phyloP scores from a whole-genome alignment of 306 rosid species.

The Fagus crenata region DNA sequence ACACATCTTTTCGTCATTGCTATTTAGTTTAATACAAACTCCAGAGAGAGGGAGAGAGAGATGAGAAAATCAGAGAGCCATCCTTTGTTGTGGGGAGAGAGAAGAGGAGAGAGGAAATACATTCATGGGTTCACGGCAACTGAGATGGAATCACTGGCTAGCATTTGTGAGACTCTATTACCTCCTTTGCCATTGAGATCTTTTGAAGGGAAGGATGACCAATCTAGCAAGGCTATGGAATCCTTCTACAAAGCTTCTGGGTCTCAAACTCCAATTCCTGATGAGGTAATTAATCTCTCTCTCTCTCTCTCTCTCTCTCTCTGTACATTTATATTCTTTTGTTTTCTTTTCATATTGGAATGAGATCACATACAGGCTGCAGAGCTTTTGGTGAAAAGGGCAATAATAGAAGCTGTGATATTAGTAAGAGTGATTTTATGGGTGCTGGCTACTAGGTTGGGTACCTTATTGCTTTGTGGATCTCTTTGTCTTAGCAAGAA shows the following conservation, averaged over 20 bases:
- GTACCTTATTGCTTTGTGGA: conserved; percentile 71
- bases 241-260: conserved; percentile 57
- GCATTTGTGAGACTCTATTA: conserved; percentile 63
- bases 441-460: conserved; percentile 56
- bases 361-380: conserved; percentile 42
- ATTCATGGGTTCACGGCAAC: conserved; percentile 49
- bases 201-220: conserved; percentile 18
- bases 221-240: conserved; percentile 22
- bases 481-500: conserved; percentile 40
- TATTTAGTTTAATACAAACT: too few species aligned
- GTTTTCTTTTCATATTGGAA: background rate
- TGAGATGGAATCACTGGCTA: conserved; percentile 60
- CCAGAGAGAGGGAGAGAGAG: conserved; percentile 31
- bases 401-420: conserved; percentile 49
- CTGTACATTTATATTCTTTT: background rate
- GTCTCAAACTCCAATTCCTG: conserved; percentile 54
- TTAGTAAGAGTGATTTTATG: conserved; percentile 52
- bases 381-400: conserved; percentile 47
- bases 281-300: conserved; percentile 38
- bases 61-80: conserved; percentile 45
- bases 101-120: conserved; percentile 38
- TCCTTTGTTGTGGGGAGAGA: conserved; percentile 58
- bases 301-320: background rate
- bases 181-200: conserved; percentile 54
- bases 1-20: too few species aligned